Evolutionary conservation across 1,284 basidiomycete species (phyloP).

Genomic region (Porodaedalea pini): DNA sequence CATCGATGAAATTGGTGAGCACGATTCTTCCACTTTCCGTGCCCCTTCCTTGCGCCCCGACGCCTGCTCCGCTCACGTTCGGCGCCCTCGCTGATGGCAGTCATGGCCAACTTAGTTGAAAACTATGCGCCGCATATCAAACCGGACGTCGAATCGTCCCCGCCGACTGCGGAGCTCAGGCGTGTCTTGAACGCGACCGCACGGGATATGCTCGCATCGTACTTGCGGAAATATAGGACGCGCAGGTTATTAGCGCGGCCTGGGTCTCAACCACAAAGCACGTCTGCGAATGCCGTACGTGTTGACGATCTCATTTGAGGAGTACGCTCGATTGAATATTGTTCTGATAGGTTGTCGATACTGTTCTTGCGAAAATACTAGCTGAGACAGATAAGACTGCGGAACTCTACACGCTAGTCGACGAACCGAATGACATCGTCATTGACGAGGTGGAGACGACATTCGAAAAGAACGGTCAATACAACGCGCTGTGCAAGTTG

Average conservation of each 20-base stretch:
- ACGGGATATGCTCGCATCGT: slow-evolving; percentile 61
- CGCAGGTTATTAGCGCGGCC: slow-evolving; percentile 17
- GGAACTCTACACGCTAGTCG: slow-evolving; percentile 62
- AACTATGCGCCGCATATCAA: slow-evolving; percentile 84
- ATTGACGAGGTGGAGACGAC: slow-evolving; percentile 63
- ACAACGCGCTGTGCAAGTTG: slow-evolving; percentile 62
- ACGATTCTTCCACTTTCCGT: slow-evolving; percentile 23
- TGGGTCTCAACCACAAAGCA: slow-evolving; percentile 13
- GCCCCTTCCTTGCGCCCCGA: slow-evolving; percentile 25
- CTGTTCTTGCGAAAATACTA: slow-evolving; percentile 73
- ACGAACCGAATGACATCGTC: slow-evolving; percentile 55
- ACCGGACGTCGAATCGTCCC: slow-evolving; percentile 65
- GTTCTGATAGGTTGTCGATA: slow-evolving; percentile 67
- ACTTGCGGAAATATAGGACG: slow-evolving; percentile 51
- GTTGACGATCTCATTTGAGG: not conserved
- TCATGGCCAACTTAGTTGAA: slow-evolving; percentile 81
- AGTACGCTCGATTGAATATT: not conserved
- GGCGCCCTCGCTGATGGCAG: slow-evolving; percentile 63
- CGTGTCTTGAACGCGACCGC: slow-evolving; percentile 58
- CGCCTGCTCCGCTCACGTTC: slow-evolving; percentile 25
- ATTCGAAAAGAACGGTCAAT: slow-evolving; percentile 51
- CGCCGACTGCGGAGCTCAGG: slow-evolving; percentile 63
- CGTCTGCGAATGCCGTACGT: slow-evolving; percentile 11
- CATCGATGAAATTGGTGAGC: slow-evolving; percentile 75
- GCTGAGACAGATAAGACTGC: slow-evolving; percentile 58